phyloP scores from a whole-genome alignment of 257 asterid species.

The Salvia splendens region DNA sequence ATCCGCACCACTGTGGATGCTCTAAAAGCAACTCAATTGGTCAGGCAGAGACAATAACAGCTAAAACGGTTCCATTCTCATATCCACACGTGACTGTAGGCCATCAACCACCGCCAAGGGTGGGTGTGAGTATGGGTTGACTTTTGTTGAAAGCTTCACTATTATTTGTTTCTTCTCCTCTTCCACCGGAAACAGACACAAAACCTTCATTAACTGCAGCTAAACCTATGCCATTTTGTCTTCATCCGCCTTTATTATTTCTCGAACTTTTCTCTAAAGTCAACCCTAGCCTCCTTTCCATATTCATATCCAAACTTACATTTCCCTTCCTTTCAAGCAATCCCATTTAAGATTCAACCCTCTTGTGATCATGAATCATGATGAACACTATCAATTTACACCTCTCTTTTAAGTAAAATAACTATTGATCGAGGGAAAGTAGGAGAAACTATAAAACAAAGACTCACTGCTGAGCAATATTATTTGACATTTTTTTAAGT shows the following conservation, averaged over 20 bases:
- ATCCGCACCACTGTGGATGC: too few relatives aligned
- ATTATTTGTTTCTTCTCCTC: constrained; percentile 43
- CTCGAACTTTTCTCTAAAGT: constrained; percentile 47
- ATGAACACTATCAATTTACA: too few relatives aligned
- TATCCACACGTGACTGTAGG: constrained; percentile 41
- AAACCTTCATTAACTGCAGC: constrained; percentile 34
- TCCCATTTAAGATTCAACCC: constrained; percentile 17
- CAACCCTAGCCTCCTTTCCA: constrained; percentile 38
- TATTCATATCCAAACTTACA: constrained; percentile 6
- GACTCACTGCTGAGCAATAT: too few relatives aligned
- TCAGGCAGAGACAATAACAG: constrained; percentile 18
- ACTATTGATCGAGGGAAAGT: neutral
- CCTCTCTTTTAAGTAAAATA: neutral
- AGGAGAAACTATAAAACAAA: neutral
- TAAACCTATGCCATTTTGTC: constrained; percentile 54
- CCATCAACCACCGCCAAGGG: constrained; percentile 26
- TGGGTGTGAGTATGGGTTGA: constrained; percentile 38
- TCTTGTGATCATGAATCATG: neutral
- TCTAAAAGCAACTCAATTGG: too few relatives aligned
- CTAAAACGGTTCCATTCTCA: constrained; percentile 37
- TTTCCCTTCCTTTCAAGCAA: constrained; percentile 41
- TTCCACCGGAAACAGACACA: constrained; percentile 36
- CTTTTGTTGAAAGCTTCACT: constrained; percentile 49
- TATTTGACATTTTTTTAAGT: neutral
- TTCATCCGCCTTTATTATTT: constrained; percentile 29